phyloP scores from a whole-genome alignment of 768 basidiomycete species.

The Auricularia auricula-judae region DNA sequence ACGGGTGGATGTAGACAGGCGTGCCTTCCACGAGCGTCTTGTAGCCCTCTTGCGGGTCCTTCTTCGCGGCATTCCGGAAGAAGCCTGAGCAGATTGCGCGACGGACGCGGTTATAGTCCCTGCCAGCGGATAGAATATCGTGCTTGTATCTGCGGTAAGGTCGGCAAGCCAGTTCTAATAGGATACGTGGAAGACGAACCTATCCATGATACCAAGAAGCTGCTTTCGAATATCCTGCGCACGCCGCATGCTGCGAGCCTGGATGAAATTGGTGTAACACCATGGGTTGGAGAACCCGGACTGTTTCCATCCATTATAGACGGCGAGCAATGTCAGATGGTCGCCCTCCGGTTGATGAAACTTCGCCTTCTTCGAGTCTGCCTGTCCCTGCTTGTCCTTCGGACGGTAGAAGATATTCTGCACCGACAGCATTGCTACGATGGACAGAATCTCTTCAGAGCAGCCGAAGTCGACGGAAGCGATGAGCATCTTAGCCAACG shows the following conservation, averaged over 20 bases:
- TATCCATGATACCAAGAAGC: slow-evolving; percentile 95
- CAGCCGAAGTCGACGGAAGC: slow-evolving; percentile 95
- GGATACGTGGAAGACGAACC: slow-evolving; percentile 35
- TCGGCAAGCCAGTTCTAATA: too few relatives aligned
- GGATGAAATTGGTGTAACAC: slow-evolving; percentile 99
- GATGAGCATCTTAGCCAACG: slow-evolving; percentile 94
- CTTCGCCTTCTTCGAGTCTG: slow-evolving; percentile 98
- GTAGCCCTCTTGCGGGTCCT: slow-evolving; percentile 96
- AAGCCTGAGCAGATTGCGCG: slow-evolving; percentile 95
- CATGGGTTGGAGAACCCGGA: slow-evolving; percentile 96
- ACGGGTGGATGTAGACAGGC: slow-evolving; percentile 98
- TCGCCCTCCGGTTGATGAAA: slow-evolving; percentile 99
- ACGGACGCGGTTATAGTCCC: slow-evolving; percentile 86
- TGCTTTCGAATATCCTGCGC: slow-evolving; percentile 98
- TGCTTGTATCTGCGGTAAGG: slow-evolving; percentile 70
- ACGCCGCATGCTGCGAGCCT: slow-evolving; percentile 91
- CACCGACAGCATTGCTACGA: slow-evolving; percentile 95
- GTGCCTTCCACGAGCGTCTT: slow-evolving; percentile 96
- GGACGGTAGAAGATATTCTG: slow-evolving; percentile 96
- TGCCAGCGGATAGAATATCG: slow-evolving; percentile 86
- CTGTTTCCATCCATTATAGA: slow-evolving; percentile 97
- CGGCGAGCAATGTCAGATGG: slow-evolving; percentile 81
- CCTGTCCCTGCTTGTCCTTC: slow-evolving; percentile 99
- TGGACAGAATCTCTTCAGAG: slow-evolving; percentile 94
- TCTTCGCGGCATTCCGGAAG: slow-evolving; percentile 98